Evolutionary conservation across 106 monocot species (phyloP).

Genomic region (Acanthochlamys bracteata): DNA sequence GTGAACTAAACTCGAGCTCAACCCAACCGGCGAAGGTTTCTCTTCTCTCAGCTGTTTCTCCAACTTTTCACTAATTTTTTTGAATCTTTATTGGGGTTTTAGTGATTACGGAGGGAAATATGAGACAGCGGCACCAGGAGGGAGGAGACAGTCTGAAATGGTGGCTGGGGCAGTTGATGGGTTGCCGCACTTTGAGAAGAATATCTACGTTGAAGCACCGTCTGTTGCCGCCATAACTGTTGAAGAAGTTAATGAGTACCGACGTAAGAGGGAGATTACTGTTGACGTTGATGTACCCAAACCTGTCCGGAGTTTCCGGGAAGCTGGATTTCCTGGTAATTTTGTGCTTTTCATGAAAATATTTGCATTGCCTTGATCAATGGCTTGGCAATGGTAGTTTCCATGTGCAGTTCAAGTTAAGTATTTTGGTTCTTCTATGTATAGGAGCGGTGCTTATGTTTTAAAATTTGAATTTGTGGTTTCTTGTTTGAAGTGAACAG

Average conservation of each 20-base stretch:
- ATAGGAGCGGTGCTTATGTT: too few relatives aligned
- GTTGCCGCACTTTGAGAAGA: conserved; percentile 87
- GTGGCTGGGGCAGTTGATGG: conserved; percentile 47
- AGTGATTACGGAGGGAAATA: conserved; percentile 54
- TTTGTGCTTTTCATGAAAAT: not conserved
- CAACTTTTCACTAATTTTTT: not conserved
- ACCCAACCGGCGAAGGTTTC: not conserved
- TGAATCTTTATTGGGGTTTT: not conserved
- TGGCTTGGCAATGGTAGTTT: not conserved
- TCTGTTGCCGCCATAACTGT: conserved; percentile 69
- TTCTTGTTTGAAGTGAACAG: too few relatives aligned
- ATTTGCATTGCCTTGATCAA: not conserved
- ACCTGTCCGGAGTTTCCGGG: conserved; percentile 55
- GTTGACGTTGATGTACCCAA: conserved; percentile 86
- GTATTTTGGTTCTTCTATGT: too few relatives aligned
- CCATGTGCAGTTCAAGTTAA: not conserved
- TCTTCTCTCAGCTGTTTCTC: not conserved
- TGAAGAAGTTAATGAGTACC: conserved; percentile 74
- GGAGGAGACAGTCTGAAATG: conserved; percentile 23
- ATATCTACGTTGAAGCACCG: conserved; percentile 80
- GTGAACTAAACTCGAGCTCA: not conserved
- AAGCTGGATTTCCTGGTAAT: conserved; percentile 74
- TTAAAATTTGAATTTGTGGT: too few relatives aligned
- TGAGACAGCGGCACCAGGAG: conserved; percentile 18
- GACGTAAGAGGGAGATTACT: conserved; percentile 68